Percentiles rank a stretch among this genome's conserved stretches.
Evolutionary conservation across 306 rosid genomes (phyloP).

Genomic region (Abrus pulchellus): DNA sequence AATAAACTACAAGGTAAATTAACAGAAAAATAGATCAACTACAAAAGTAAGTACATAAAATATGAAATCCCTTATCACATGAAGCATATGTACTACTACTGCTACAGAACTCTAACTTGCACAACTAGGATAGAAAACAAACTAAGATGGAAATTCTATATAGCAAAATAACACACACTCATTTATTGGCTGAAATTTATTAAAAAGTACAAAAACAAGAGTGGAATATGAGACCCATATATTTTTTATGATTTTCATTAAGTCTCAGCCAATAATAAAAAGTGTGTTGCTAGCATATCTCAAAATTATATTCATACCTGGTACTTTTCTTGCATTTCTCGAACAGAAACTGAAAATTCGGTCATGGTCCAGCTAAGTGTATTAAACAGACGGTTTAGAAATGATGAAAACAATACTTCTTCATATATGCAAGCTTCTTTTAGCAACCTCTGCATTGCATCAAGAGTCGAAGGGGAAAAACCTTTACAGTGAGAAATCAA

Average conservation of each 20-base stretch:
- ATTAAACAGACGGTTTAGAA: constrained; percentile 94
- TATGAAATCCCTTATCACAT: constrained; percentile 25
- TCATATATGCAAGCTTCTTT: constrained; percentile 82
- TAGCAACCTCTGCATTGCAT: constrained; percentile 74
- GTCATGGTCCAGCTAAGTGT: constrained; percentile 99
- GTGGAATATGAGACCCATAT: too few relatives aligned
- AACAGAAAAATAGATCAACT: neutral
- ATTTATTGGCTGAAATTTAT: too few relatives aligned
- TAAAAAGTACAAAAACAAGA: too few relatives aligned
- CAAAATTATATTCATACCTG: constrained; percentile 32
- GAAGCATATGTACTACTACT: constrained; percentile 22
- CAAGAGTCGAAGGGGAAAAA: constrained; percentile 34
- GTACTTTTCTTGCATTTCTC: constrained; percentile 97
- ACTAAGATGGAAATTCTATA: constrained; percentile 17
- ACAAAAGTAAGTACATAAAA: neutral
- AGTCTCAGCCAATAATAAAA: too few relatives aligned
- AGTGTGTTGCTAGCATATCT: too few relatives aligned
- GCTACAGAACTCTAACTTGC: constrained; percentile 45
- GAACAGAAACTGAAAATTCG: constrained; percentile 91
- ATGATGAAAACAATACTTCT: constrained; percentile 86
- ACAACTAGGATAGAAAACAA: constrained; percentile 34
- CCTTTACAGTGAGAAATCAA: constrained; percentile 46
- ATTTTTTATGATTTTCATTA: too few relatives aligned
- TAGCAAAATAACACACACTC: neutral
- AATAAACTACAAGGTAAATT: constrained; percentile 21